These are phyloP conservation scores for Crotalaria pallida DNA, from an alignment of 306 rosid species.

Conservation along the genomic window DNA sequence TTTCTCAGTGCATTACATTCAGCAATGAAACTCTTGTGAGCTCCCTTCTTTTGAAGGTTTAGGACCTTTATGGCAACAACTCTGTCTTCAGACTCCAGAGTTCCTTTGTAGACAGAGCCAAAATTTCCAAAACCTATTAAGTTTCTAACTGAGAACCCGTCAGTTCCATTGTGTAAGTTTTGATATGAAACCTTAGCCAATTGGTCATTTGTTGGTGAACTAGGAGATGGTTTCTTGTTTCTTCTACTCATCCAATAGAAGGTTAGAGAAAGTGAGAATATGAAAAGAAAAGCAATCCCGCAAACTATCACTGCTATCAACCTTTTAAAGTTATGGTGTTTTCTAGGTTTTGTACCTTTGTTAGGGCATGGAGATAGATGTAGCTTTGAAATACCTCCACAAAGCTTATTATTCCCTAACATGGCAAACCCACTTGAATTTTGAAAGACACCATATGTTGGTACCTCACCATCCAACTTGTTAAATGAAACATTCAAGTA, in stretches of 20 bases:
- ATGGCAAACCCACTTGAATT: not conserved
- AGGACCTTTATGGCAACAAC: constrained; percentile 30
- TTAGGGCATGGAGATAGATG: constrained; percentile 16
- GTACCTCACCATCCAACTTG: constrained; percentile 38
- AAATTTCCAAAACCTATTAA: constrained; percentile 19
- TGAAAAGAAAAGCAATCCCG: not conserved
- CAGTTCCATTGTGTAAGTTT: constrained; percentile 1
- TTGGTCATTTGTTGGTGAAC: not conserved
- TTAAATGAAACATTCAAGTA: constrained; percentile 37
- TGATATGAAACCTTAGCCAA: constrained; percentile 15
- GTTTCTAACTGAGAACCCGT: constrained; percentile 6
- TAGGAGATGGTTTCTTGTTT: not conserved
- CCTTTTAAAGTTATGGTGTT: not conserved
- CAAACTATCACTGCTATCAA: not conserved
- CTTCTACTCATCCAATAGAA: not conserved
- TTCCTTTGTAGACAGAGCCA: constrained; percentile 22
- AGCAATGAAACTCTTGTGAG: constrained; percentile 20
- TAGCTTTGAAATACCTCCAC: constrained; percentile 23
- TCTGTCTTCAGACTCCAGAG: constrained; percentile 2
- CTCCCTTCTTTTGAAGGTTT: constrained; percentile 22
- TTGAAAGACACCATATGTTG: constrained; percentile 26
- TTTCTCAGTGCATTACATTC: constrained; percentile 21
- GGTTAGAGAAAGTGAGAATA: not conserved
- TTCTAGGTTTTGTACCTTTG: not conserved
- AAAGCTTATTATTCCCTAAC: constrained; percentile 17